Base-by-base conservation (phyloP, 179 eudicot genomes). In the Camellia oleifera region DNA sequence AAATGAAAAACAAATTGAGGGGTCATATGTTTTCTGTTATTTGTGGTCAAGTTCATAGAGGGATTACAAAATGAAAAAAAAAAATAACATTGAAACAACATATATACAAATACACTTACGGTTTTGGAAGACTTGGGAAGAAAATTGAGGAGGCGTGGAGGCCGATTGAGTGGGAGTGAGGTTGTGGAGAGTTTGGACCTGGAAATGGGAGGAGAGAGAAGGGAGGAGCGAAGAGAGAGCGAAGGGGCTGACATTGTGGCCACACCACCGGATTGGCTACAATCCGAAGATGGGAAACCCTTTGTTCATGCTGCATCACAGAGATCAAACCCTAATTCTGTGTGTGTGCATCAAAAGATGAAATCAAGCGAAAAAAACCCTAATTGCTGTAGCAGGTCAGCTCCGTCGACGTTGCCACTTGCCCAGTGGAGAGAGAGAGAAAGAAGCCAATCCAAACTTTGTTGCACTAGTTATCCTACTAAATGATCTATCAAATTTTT, bases 231-330 rank as follows among this genome's bases (percentile, higher is more conserved):
- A 56, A 3, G 74, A 78, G 78, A 44, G 74, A 82, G 80, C 46
- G 61, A 64, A 62, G 70, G 8, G 77, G 65, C 53, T 9, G 71
- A 23, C 76, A 80, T 80, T 9, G 80, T 42, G 63, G 32, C 52
- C 14, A 20, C 52, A 48, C 6, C 57, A 54, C 82, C 78, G 83
- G 78, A 80, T 80, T 80, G 65, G 57, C 65, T n/a, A 53, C 73
- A 76, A 76, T 52, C 80, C 79, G 79, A 78, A 65, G 53, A 74
- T 7, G 14, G 56, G 32, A 52, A 13, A 48, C 71, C 77, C 71
- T 71, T 45, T 42, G 58, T 53, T 61, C 67, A 48, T 72, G 77
- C 74, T 72, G 82, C 82, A 79, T 79, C 82, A 79, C 71, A 72
- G 69, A 18, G 45, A 61, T 7, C 17, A 80, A 64, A 57, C 82